phyloP scores from a whole-genome alignment of 2,329 filamentous ascomycete genomes.

The Clonostachys byssicola region DNA sequence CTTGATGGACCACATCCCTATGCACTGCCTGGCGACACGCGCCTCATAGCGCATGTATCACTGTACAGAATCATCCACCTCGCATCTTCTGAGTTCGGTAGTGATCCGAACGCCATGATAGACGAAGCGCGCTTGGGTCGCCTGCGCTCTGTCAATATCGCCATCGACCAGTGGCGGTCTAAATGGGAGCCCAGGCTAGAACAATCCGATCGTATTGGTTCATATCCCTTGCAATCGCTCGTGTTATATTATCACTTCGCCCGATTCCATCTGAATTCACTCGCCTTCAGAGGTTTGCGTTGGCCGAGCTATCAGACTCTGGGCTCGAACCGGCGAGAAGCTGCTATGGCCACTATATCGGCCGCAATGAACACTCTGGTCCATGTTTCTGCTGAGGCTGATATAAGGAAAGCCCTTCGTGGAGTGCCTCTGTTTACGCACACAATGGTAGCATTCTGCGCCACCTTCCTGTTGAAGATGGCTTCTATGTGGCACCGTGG shows the following conservation, averaged over 20 bases:
- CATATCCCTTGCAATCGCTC: conserved; percentile 3
- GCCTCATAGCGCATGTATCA: conserved; percentile 6
- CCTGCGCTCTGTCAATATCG: conserved; percentile 5
- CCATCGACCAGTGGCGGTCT: conserved; percentile 6
- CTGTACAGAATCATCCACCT: conserved; percentile 6
- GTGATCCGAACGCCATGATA: conserved; percentile 7
- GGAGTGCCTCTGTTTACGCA: conserved; percentile 9
- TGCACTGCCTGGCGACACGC: conserved; percentile 2
- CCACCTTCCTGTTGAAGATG: conserved; percentile 8
- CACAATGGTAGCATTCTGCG: conserved; percentile 10
- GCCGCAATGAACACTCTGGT: conserved; percentile 6
- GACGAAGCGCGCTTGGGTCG: conserved; percentile 1
- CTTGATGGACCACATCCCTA: conserved; percentile 3
- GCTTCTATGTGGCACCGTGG: conserved; percentile 16
- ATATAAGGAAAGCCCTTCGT: conserved; percentile 5
- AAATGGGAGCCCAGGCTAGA: conserved; percentile 3
- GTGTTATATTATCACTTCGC: conserved; percentile 7
- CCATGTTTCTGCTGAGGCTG: conserved; percentile 5
- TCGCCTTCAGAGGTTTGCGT: conserved; percentile 6
- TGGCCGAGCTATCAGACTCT: conserved; percentile 3
- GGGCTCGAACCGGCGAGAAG: conserved; percentile 6
- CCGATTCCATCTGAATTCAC: conserved; percentile 7
- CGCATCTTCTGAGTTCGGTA: conserved; percentile 6
- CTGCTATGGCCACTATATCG: conserved; percentile 6
- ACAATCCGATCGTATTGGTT: conserved; percentile 1